Evolutionary conservation across 2,329 filamentous ascomycete genomes (phyloP), one percentile per base, ranked within the genome.

Genomic region (Penicillium sp.): DNA sequence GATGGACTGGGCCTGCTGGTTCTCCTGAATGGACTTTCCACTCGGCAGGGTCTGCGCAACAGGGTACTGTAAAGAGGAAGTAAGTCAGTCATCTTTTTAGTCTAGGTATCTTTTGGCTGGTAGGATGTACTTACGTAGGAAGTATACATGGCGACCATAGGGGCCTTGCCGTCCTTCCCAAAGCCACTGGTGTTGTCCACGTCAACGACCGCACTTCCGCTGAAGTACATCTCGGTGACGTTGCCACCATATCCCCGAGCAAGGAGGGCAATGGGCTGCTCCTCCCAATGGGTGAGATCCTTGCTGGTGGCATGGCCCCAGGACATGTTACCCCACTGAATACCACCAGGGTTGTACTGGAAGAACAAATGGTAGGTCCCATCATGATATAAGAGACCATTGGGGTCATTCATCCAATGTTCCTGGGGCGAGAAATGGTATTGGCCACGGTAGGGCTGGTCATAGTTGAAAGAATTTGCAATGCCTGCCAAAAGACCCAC

Each of bases 151-250:
- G 85, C 85, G 1, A 88, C 80, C 4, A 87, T 81, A 4, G 84
- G 83, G 50, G 84, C 81, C n/a, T 73, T 74, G 61, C 84, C 81
- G 41, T 80, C 73, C 0, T 80, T 80, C 58, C 87, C 87, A 72
- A 88, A 84, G 1, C 84, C 84, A 10, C 83, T 86, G 0, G 84
- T 86, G 62, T 88, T 88, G 64, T 87, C 82, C 10, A 67, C 67
- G 61, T 88, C 85, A 20, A 84, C 70, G 0, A 87, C 83, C 6
- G 75, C 77, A 41, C 80, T 84, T 26, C 84, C 81, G 1, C 78
- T 80, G 56, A 79, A 84, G 36, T 82, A 77, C 47, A 69, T 77
- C 10, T 73, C 68, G 0, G 67, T 70, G 15, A 78, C 64, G 18
- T 76, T 71, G 0, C 75, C 71, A 0, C 80, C 79, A 39, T 73